These are phyloP conservation scores for Amanita pallidorosea DNA, from an alignment of 768 basidiomycete genomes.

Conservation along the genomic window DNA sequence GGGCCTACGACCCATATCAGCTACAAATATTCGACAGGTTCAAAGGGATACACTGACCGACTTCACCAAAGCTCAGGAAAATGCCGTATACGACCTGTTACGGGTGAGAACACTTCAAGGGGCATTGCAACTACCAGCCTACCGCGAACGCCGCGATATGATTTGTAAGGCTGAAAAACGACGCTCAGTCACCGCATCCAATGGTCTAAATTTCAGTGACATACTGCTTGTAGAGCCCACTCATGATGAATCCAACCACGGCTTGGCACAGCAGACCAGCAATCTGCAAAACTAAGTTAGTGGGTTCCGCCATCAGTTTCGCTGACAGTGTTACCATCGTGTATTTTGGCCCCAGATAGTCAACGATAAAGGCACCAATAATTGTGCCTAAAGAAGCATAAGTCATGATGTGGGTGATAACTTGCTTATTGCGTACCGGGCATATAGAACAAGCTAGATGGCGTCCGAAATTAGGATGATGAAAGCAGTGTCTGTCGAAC, in stretches of 20 bases:
- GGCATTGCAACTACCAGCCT: conserved; percentile 11
- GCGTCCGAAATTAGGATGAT: background rate
- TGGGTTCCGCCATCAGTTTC: no score
- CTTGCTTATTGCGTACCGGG: conserved; percentile 15
- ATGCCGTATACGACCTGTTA: conserved; percentile 75
- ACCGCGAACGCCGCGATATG: conserved; percentile 73
- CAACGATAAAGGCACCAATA: conserved; percentile 65
- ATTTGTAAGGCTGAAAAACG: conserved; percentile 34
- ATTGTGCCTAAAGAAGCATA: conserved; percentile 48
- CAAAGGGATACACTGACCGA: conserved; percentile 38
- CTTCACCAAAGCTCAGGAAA: conserved; percentile 83
- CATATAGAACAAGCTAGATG: conserved; percentile 25
- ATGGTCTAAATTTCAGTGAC: conserved; percentile 7
- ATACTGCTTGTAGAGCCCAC: conserved; percentile 57
- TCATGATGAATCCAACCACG: conserved; percentile 82
- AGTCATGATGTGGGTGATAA: background rate
- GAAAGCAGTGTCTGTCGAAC: conserved; percentile 8
- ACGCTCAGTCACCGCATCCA: background rate
- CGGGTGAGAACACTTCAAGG: background rate
- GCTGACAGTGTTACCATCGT: conserved; percentile 43
- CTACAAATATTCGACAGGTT: background rate
- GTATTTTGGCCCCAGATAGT: conserved; percentile 64
- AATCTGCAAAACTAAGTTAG: conserved; percentile 31
- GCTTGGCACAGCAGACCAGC: conserved; percentile 57
- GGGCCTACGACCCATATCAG: conserved; percentile 34